phyloP scores from a whole-genome alignment of 1,139 yeast species.

The Pichia sp. region DNA sequence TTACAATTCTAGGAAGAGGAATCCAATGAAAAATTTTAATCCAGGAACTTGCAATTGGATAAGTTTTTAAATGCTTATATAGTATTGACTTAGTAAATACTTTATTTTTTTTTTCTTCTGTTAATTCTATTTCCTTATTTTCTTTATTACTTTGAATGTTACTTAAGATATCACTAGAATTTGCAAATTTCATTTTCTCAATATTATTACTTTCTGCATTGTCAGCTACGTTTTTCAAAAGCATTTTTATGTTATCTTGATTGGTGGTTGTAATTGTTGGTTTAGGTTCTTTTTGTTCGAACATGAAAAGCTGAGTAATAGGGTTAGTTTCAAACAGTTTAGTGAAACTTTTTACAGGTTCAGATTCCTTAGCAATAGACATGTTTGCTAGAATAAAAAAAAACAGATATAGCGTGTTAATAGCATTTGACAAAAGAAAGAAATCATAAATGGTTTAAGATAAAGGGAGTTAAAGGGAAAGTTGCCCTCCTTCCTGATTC shows the following conservation, averaged over 20 bases:
- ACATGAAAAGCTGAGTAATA: background rate
- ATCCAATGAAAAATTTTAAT: conserved; percentile 30
- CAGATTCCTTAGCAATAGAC: background rate
- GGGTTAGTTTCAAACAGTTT: conserved; percentile 5
- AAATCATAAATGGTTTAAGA: too few species aligned
- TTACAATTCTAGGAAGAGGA: conserved; percentile 34
- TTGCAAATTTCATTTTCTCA: background rate
- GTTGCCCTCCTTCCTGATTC: background rate
- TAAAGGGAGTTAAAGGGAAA: background rate
- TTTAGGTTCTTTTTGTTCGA: background rate
- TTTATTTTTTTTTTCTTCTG: background rate
- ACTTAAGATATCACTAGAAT: background rate
- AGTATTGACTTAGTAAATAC: conserved; percentile 25
- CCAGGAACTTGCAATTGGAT: conserved; percentile 40
- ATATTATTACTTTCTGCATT: background rate
- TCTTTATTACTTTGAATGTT: background rate
- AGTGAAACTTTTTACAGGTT: background rate
- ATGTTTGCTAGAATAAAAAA: background rate
- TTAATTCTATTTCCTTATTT: background rate
- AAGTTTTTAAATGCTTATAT: conserved; percentile 32
- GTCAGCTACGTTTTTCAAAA: background rate
- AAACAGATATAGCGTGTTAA: background rate
- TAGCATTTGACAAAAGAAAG: too few species aligned
- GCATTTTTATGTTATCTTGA: background rate
- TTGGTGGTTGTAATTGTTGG: background rate